A percentile compares a stretch with the other conserved stretches of the same genome.
phyloP scores from a whole-genome alignment of 352 stramenopile species.

The Phytopythium delawarense region DNA sequence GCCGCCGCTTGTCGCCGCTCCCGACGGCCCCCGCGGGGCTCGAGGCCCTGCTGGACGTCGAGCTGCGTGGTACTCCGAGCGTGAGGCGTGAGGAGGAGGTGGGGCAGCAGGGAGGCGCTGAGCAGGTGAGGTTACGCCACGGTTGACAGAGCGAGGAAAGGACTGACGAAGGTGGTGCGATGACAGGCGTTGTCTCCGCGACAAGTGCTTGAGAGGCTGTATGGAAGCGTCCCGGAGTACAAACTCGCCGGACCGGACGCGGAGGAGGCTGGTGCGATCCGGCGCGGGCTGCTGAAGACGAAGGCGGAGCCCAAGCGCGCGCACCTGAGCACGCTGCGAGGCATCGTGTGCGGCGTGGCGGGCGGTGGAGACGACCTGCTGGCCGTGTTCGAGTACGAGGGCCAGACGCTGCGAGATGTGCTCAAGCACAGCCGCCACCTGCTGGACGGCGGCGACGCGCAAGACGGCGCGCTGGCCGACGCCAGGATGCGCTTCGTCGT shows the following conservation, averaged over 20 bases:
- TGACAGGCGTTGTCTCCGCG: constrained; percentile 12
- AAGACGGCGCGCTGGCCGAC: constrained; percentile 32
- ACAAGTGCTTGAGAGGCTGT: constrained; percentile 42
- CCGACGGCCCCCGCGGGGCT: constrained; percentile 8
- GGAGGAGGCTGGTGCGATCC: background rate
- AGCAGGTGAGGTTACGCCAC: background rate
- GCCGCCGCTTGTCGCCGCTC: background rate
- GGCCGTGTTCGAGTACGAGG: constrained; percentile 64
- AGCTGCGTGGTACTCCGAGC: constrained; percentile 20
- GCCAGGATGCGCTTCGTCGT: constrained; percentile 63
- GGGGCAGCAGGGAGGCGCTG: background rate
- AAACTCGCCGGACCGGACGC: background rate
- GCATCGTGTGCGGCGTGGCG: constrained; percentile 18
- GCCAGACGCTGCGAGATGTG: constrained; percentile 60
- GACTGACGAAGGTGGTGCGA: background rate
- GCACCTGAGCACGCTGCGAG: constrained; percentile 35
- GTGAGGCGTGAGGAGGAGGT: background rate
- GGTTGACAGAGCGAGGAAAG: no score
- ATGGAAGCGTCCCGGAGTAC: constrained; percentile 46
- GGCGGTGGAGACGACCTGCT: constrained; percentile 13
- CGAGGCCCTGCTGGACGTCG: constrained; percentile 37
- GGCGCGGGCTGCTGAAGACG: constrained; percentile 15
- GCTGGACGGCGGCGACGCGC: constrained; percentile 23
- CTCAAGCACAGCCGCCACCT: constrained; percentile 67
- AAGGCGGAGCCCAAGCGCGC: constrained; percentile 20